These are phyloP conservation scores for Haplographium delicatum DNA, from an alignment of 495 filamentous ascomycete species.

Conservation along the genomic window DNA sequence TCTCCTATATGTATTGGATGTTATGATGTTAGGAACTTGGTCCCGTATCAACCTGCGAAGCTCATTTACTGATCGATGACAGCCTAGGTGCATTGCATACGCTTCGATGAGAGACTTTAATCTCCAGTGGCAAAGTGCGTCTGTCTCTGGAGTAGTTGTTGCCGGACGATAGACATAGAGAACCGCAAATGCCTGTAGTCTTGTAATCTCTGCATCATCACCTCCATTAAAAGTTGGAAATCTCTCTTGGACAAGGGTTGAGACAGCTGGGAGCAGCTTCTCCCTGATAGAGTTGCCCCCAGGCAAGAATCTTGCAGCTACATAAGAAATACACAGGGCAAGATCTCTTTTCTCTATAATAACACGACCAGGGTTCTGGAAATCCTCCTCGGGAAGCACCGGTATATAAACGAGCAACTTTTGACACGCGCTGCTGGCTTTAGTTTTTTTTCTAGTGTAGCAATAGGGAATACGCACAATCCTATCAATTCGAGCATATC, in stretches of 20 bases:
- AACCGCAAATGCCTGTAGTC: slow-evolving; percentile 1
- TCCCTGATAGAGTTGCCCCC: background rate
- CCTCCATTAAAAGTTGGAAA: background rate
- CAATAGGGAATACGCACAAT: background rate
- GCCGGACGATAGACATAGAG: slow-evolving; percentile 4
- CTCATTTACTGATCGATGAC: background rate
- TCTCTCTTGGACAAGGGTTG: background rate
- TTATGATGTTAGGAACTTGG: background rate
- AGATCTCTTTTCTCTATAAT: background rate
- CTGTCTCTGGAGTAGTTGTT: background rate
- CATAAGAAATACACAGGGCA: slow-evolving; percentile 2
- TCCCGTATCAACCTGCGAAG: background rate
- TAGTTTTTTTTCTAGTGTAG: background rate
- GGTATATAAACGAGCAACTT: background rate
- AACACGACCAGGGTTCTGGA: background rate
- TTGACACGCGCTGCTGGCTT: background rate
- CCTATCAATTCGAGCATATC: slow-evolving; percentile 1
- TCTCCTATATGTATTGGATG: background rate
- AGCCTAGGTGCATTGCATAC: background rate
- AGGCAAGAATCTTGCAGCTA: background rate
- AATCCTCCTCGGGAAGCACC: background rate
- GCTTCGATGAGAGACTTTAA: slow-evolving; percentile 1
- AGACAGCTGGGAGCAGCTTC: background rate
- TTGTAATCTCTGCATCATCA: background rate
- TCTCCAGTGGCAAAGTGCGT: background rate